Base-by-base conservation (phyloP, 306 rosid species). In the Begonia masoniana region DNA sequence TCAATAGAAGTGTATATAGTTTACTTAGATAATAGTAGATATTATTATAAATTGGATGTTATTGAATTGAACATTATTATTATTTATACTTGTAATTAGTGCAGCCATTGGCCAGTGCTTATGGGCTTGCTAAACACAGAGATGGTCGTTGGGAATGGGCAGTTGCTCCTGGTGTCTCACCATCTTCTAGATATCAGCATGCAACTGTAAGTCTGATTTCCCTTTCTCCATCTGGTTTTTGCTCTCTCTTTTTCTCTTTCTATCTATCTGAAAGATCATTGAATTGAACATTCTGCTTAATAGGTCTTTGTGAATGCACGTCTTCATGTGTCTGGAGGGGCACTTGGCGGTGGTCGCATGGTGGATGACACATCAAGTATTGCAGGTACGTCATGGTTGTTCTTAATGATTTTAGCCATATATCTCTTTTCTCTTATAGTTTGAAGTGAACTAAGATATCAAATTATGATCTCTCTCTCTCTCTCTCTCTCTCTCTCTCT, bases 91-190 rank as follows among this genome's bases (percentile, higher is more conserved):
- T 62, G 43, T 62, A 16, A 52, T 43, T 39, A 48, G 57, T 73
- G 69, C 77, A 92, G 99, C 99, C 99, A 61, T 57, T 92, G 72
- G 93, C 99, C 45, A 92, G 96, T 71, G 99, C 99, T 55, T 92
- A 92, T 72, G 99, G 99, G 58, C 99, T 92, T 58, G 99, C 99
- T 49, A 92, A 92, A 71, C 99, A 92, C 73, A 77, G 99, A 77
- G 99, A 92, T 78, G 99, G 99, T 55, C 96, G 96, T 43, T 92
- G 99, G 99, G 99, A 92, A 74, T 92, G 99, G 99, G 99, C 99
- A 63, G 83, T 92, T 77, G 99, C 99, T 24, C 99, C 99, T 47
- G 99, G 99, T 68, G 99, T 92, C 63, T 92, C 99, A 53, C 99
- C 99, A 23, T 92, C 99, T 68, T 72, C 99, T 13, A 77, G 99